Evolutionary conservation across 2,329 filamentous ascomycete genomes (phyloP), one percentile per base, ranked within the genome.

Genomic region (Pseudocercospora macadamiae): DNA sequence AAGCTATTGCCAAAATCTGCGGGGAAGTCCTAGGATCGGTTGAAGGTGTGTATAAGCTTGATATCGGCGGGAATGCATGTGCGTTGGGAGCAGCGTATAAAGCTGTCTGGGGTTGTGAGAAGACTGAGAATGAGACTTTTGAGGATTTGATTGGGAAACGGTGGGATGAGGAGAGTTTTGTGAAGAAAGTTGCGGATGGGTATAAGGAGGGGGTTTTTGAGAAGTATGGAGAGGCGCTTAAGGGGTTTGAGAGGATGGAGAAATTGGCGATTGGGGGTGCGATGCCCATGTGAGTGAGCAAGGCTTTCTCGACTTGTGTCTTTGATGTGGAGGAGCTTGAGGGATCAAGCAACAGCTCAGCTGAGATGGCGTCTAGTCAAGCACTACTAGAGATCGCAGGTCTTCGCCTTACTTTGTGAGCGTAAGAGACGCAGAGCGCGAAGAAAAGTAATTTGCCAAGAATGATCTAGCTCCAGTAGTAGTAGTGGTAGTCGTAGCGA

Each of bases 21-120:
- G 93, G 92, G 23, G 88, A 96, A 69, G 91, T 97, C 2, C 84
- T 99, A 2, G 95, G 95, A 53, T 91, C 91, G 30, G 84, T 83
- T 2, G 95, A 97, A 63, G 95, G 95, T 21, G 90, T 97, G 23
- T 99, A 91, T 78, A 90, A 89, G 76, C 85, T 99, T 12, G 93
- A 97, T 71, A 91, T 97, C 4, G 93, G 95, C 23, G 92, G 93
- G 23, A 97, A 96, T 77, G 93, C 95, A 2, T 99, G 95, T 76
- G 95, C 93, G 9, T 78, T 97, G 12, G 95, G 95, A 12, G 91
- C 91, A 5, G 93, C 93, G 23, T 97, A 97, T 77, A 97, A 97
- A 78, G 93, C 95, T 12, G 87, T 96, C 0, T 99, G 95, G 95
- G 92, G 89, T 1, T 80, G 91, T 55, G 91, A 95, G 79, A 80